Percentiles rank a stretch among this genome's conserved stretches.
Evolutionary conservation across 1,284 basidiomycete species (phyloP).

Genomic region (Cryptococcus deneoformans): DNA sequence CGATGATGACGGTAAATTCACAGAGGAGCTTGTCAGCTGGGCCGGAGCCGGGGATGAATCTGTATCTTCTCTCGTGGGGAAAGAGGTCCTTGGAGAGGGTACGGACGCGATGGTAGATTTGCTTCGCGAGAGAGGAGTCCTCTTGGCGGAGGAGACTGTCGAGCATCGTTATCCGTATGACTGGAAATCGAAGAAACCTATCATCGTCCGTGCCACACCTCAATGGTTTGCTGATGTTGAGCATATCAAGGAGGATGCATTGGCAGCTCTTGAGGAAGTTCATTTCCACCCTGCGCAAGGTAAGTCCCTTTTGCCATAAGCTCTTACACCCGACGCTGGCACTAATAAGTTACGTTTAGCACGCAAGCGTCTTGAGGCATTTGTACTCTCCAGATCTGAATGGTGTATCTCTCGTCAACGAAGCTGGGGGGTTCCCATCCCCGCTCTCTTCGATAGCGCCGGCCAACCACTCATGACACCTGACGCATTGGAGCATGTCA

Average conservation of each 20-base stretch:
- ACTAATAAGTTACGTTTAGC: slow-evolving; percentile 53
- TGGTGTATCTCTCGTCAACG: slow-evolving; percentile 99
- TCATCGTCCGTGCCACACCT: slow-evolving; percentile 92
- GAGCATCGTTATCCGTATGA: slow-evolving; percentile 95
- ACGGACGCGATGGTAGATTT: slow-evolving; percentile 64
- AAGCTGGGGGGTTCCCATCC: slow-evolving; percentile 97
- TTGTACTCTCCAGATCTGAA: slow-evolving; percentile 83
- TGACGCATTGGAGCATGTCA: slow-evolving; percentile 72
- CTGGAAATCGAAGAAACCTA: slow-evolving; percentile 92
- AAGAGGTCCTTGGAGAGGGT: slow-evolving; percentile 71
- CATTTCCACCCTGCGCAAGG: slow-evolving; percentile 73
- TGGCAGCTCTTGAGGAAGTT: slow-evolving; percentile 69
- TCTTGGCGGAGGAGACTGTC: slow-evolving; percentile 69
- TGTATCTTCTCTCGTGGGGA: slow-evolving; percentile 55
- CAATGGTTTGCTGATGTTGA: slow-evolving; percentile 98
- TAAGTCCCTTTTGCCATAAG: slow-evolving; percentile 49
- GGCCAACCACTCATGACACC: slow-evolving; percentile 66
- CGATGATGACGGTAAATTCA: slow-evolving; percentile 75
- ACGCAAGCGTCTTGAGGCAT: slow-evolving; percentile 78
- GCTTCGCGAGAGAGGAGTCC: slow-evolving; percentile 57
- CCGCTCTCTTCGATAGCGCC: slow-evolving; percentile 73
- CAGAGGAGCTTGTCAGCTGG: slow-evolving; percentile 56
- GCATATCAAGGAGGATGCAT: slow-evolving; percentile 71
- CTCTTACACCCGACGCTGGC: background rate
- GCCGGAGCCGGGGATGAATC: slow-evolving; percentile 48